Evolutionary conservation across 768 basidiomycete species (phyloP).

Genomic region (Coprinopsis sp.): DNA sequence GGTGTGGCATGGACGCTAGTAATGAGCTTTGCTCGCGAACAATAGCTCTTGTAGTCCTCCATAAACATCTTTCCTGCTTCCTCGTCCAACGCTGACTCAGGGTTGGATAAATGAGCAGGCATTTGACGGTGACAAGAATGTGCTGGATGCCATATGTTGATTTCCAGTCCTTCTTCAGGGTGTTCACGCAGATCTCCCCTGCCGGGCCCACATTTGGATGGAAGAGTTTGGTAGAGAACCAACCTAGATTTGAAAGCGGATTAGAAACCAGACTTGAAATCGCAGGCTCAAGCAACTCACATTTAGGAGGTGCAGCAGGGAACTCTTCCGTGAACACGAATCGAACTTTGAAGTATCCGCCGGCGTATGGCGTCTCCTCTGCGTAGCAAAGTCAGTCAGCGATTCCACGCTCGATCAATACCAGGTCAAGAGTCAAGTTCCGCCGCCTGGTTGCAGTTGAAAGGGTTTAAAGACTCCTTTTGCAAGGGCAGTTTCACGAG

Average conservation of each 20-base stretch:
- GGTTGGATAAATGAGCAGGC: slow-evolving; percentile 93
- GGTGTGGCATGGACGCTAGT: slow-evolving; percentile 91
- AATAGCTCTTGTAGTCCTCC: slow-evolving; percentile 87
- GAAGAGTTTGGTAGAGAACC: slow-evolving; percentile 92
- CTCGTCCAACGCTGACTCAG: slow-evolving; percentile 93
- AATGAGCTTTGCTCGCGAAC: slow-evolving; percentile 79
- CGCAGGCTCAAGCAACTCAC: slow-evolving; percentile 38
- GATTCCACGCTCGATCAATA: neutral
- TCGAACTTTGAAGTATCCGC: slow-evolving; percentile 65
- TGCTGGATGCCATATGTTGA: slow-evolving; percentile 85
- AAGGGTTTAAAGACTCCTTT: slow-evolving; percentile 2
- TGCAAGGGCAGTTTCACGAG: neutral
- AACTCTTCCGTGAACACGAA: slow-evolving; percentile 94
- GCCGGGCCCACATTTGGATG: slow-evolving; percentile 90
- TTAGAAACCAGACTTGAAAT: neutral
- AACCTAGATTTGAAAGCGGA: slow-evolving; percentile 55
- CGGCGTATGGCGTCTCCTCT: slow-evolving; percentile 65
- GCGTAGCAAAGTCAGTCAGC: neutral
- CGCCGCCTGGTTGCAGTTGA: neutral
- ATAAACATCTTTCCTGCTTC: slow-evolving; percentile 90
- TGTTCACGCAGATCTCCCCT: slow-evolving; percentile 96
- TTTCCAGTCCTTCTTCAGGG: slow-evolving; percentile 97
- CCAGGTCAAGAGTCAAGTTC: neutral
- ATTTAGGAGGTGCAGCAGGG: slow-evolving; percentile 90
- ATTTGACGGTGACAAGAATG: slow-evolving; percentile 90